Evolutionary conservation across 768 basidiomycete species (phyloP).

Genomic region (Suillus paluster): DNA sequence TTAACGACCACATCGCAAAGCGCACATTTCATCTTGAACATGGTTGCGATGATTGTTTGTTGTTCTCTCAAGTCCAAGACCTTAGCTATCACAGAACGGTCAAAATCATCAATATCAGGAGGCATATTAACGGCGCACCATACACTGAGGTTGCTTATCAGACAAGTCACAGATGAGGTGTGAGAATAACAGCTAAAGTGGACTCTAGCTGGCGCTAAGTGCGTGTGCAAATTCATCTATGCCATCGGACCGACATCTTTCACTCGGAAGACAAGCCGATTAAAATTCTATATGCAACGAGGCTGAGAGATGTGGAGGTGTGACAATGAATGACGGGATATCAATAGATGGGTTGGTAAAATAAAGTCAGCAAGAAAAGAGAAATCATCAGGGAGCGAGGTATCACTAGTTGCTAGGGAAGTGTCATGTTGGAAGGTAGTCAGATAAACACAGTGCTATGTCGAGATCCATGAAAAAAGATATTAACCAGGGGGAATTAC

Average conservation of each 20-base stretch:
- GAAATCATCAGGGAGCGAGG: neutral
- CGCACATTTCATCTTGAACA: neutral
- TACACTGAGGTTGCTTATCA: neutral
- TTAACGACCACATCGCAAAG: neutral
- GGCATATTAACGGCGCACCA: neutral
- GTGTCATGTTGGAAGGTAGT: slow-evolving; percentile 6
- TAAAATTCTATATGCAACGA: slow-evolving; percentile 8
- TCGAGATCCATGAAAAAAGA: neutral
- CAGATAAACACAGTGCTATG: slow-evolving; percentile 7
- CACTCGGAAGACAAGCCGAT: neutral
- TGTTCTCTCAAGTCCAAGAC: neutral
- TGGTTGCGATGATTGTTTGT: neutral
- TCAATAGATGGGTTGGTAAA: slow-evolving; percentile 7
- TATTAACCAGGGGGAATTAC: slow-evolving; percentile 11
- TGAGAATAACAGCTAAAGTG: neutral
- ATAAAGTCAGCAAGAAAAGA: slow-evolving; percentile 1
- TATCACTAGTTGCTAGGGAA: slow-evolving; percentile 5
- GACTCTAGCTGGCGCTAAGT: neutral
- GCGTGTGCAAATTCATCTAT: slow-evolving; percentile 8
- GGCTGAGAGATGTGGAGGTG: neutral
- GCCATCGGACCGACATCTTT: slow-evolving; percentile 1
- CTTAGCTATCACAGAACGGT: neutral
- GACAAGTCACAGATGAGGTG: neutral
- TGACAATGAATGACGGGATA: neutral
- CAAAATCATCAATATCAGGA: neutral